Evolutionary conservation across 495 filamentous ascomycete genomes (phyloP), one percentile per base, ranked within the genome.

Genomic region (Pseudomonodictys pantanalensis): DNA sequence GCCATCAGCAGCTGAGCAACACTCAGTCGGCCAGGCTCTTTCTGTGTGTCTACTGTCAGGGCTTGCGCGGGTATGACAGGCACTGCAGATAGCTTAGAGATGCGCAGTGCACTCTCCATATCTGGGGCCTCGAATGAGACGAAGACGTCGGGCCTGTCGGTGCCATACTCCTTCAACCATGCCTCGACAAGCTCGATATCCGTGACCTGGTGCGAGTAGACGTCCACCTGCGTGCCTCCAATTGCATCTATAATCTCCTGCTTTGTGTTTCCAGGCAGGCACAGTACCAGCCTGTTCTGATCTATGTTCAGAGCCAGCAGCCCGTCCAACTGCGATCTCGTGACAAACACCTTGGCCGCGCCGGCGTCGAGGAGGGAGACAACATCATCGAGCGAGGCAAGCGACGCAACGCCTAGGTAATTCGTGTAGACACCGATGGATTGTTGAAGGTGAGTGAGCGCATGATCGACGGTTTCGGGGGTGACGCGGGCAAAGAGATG

Each of bases 271-370:
- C 71, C 69, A 11, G 69, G 65, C 22, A 69, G 59, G 42, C 44
- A 64, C 17, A 69, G 69, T 46, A 84, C 77, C 12, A 89, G 64
- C 17, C 86, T 77, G 41, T 81, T 78, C 11, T 78, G 79, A 53
- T 84, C 77, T 32, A 79, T 77, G 45, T 81, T 76, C 64, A 82
- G 78, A 52, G 75, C 58, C 42, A 77, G 72, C 62, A 86, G 75
- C 74, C 89, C 86, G 43, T 86, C 79, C 45, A 85, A 78, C 50
- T 76, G 73, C 12, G 28, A 18, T 32, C 60, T 63, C 22, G 81
- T 78, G 46, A 96, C 85, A 71, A 97, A 92, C 43, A 95, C 85
- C 72, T 86, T 93, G 38, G 83, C 80, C n/a, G 90, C 90, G 50
- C 95, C 93, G 61, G 85, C 82, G 69, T 98, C 87, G 50, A 98